Base-by-base conservation (phyloP, 2,329 filamentous ascomycete genomes). In the Apiospora rasikravindrae region DNA sequence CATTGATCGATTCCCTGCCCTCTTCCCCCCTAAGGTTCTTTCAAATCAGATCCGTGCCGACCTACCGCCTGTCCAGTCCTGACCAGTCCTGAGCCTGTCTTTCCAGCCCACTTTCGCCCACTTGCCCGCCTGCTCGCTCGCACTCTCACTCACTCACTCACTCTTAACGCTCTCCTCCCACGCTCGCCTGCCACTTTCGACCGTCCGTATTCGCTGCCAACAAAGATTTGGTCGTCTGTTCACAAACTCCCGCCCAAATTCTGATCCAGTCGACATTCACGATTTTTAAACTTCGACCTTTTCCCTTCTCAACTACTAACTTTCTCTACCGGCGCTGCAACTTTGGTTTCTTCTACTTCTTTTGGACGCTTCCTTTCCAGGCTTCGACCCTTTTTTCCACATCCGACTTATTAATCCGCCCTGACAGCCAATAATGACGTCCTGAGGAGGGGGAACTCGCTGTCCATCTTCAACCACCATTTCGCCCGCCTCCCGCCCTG, bases 11-110 rank as follows among this genome's bases (percentile, higher is more conserved):
- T 64, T 64, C 57, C 57, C 57, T 64, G 57, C 57, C 33, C 33
- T 64, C 57, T 6, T 33, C 22, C 49, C 57, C 11, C 33, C 57
- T 64, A 64, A 40, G 57, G 57, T 64, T 64, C 57, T 64, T 64
- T 64, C 57, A 64, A 64, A 64, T 64, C 57, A 64, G 57, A 64
- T 64, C 57, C 29, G 57, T 64, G 57, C 57, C 33, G 57, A 64
- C 57, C 57, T 64, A 64, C 57, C 57, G 57, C 57, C 33, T 64
- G 57, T 64, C 57, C 57, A n/a, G 53, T 37, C 57, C 53, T n/a
- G 49, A 19, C 44, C 14, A 47, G 22, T n/a, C 22, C 47, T 24
- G 47, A 24, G 40, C 40, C 40, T 19, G 44, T 14, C 26, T 22
- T 22, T 29, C 53, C 37, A 33, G 47, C 47, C 47, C 47, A 51